Evolutionary conservation across 2,329 filamentous ascomycete species (phyloP).

Genomic region (Penicillium expansum): DNA sequence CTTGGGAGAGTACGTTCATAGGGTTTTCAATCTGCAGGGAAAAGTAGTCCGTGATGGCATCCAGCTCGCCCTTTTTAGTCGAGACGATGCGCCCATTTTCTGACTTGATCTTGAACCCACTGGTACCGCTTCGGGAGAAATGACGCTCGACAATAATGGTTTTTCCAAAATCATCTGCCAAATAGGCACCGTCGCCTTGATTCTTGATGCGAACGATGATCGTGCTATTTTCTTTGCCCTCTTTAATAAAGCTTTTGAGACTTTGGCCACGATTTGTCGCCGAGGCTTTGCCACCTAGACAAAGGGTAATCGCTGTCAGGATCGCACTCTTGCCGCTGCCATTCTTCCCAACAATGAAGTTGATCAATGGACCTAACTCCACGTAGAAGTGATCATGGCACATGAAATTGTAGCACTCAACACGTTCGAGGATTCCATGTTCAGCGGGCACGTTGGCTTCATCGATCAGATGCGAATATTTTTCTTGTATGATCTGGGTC

Average conservation of each 20-base stretch:
- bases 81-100: constrained; percentile 69
- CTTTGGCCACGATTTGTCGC: constrained; percentile 89
- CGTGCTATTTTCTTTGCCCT: constrained; percentile 68
- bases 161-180: constrained; percentile 75
- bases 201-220: constrained; percentile 90
- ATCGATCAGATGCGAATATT: constrained; percentile 47
- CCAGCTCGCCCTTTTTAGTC: constrained; percentile 79
- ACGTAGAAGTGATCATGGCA: constrained; percentile 81
- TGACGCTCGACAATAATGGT: constrained; percentile 88
- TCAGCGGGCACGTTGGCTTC: constrained; percentile 74
- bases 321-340: constrained; percentile 97
- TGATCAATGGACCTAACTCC: constrained; percentile 87
- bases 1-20: constrained; percentile 91
- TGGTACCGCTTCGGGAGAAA: constrained; percentile 71
- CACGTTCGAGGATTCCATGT: constrained; percentile 81
- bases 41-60: constrained; percentile 91
- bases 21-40: constrained; percentile 94
- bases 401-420: constrained; percentile 93
- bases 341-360: constrained; percentile 97
- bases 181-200: constrained; percentile 77
- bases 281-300: constrained; percentile 90
- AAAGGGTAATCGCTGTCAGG: constrained; percentile 86
- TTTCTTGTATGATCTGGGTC: constrained; percentile 60
- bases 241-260: constrained; percentile 86
- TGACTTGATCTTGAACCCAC: constrained; percentile 84